Conservation (phyloP, 495 filamentous ascomycete species). For the Bacidia gigantensis region DNA sequence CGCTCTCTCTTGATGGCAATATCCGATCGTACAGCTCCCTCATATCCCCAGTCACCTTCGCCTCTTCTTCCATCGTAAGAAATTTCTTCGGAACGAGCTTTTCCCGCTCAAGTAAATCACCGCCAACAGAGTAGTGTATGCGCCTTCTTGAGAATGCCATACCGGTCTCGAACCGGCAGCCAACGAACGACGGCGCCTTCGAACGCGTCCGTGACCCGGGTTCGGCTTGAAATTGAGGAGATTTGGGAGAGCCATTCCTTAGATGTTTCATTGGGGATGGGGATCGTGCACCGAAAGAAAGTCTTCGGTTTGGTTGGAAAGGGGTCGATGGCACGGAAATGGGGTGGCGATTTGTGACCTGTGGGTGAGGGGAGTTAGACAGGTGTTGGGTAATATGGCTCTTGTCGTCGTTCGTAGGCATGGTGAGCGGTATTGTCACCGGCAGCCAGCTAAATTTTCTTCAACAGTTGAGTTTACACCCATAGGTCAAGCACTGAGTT, state of each 20-base stretch:
- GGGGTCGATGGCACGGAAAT: slow-evolving; percentile 91
- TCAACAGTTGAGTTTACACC: not conserved
- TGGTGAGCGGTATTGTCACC: slow-evolving; percentile 15
- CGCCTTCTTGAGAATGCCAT: slow-evolving; percentile 59
- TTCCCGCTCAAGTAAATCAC: slow-evolving; percentile 54
- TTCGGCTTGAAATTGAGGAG: slow-evolving; percentile 69
- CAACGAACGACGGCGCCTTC: slow-evolving; percentile 25
- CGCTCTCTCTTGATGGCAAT: slow-evolving; percentile 68
- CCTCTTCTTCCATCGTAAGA: slow-evolving; percentile 62
- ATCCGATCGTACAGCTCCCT: slow-evolving; percentile 69
- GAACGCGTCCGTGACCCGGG: slow-evolving; percentile 5
- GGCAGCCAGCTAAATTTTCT: slow-evolving; percentile 7
- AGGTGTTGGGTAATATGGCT: slow-evolving; percentile 12
- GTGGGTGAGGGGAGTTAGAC: slow-evolving; percentile 24
- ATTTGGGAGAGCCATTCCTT: slow-evolving; percentile 72
- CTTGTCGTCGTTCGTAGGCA: slow-evolving; percentile 14
- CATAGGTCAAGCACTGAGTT: not conserved
- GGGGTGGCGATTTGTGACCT: slow-evolving; percentile 53
- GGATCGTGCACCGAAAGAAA: slow-evolving; percentile 71
- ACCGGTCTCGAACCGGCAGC: slow-evolving; percentile 74
- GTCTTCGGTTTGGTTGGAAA: slow-evolving; percentile 72
- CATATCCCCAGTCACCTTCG: slow-evolving; percentile 67
- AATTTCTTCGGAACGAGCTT: slow-evolving; percentile 51
- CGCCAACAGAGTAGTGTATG: slow-evolving; percentile 84
- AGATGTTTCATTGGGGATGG: slow-evolving; percentile 63